Evolutionary conservation across 148 eudicot genomes (phyloP).

Genomic region (Camellia sinensis): DNA sequence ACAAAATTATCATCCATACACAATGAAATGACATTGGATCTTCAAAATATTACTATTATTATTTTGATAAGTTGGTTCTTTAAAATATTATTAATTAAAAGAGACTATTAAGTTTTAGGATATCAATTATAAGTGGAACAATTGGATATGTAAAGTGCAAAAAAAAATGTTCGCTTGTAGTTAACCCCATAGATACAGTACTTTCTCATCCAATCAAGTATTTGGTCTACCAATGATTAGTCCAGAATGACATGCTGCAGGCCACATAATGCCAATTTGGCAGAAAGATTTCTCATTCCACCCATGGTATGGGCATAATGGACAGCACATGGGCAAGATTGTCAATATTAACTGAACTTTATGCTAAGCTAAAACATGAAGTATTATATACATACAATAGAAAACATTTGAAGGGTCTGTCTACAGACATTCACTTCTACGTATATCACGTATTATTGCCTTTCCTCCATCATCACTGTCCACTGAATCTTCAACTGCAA

Average conservation of each 20-base stretch:
- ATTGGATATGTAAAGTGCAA: not conserved
- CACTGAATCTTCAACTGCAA: constrained; percentile 98
- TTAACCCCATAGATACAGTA: not conserved
- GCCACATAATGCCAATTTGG: not conserved
- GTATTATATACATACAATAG: not conserved
- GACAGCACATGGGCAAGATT: not conserved
- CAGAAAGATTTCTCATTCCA: not conserved
- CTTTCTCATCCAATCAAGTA: not conserved
- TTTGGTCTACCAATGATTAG: not conserved
- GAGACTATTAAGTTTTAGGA: not conserved
- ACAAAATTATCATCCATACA: not conserved
- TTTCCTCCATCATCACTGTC: constrained; percentile 99
- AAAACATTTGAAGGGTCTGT: not conserved
- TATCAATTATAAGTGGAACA: not conserved
- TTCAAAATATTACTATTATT: not conserved
- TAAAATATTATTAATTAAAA: too few relatives aligned
- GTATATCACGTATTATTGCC: constrained; percentile 94
- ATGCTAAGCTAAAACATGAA: not conserved
- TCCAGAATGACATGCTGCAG: constrained; percentile 10
- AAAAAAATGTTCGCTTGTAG: not conserved
- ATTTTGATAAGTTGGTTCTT: not conserved
- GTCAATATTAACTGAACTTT: not conserved
- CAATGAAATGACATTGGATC: not conserved
- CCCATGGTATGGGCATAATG: not conserved
- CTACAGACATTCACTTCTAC: too few relatives aligned